A percentile compares a stretch with the other conserved stretches of the same genome.
Evolutionary conservation across 1,139 yeast species (phyloP).

Genomic region (Protomyces inundatus): DNA sequence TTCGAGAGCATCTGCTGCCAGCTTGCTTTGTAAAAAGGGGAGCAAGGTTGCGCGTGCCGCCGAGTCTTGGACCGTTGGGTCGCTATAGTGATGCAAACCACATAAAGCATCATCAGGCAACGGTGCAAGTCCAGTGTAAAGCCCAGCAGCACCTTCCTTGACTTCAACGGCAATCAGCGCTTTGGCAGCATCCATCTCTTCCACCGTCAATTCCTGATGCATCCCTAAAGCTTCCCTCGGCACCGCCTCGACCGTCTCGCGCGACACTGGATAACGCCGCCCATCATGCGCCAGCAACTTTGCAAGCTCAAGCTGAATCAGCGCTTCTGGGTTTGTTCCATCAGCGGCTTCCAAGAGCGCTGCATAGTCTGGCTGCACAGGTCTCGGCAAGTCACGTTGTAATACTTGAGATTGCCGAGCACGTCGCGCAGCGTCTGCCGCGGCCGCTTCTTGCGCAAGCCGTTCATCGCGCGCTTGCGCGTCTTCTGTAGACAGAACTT

Average conservation of each 20-base stretch:
- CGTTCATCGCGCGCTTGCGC: conserved; percentile 41
- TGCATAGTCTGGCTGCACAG: conserved; percentile 38
- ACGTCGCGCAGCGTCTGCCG: conserved; percentile 34
- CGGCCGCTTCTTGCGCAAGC: conserved; percentile 35
- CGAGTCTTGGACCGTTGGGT: not conserved
- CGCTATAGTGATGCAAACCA: conserved; percentile 12
- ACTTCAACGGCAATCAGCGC: conserved; percentile 24
- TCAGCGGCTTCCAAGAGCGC: conserved; percentile 42
- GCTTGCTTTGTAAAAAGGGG: conserved; percentile 15
- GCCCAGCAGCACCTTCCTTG: conserved; percentile 25
- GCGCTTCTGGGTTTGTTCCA: conserved; percentile 33
- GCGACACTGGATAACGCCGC: conserved; percentile 39
- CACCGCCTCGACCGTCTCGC: conserved; percentile 8
- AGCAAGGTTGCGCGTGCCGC: not conserved
- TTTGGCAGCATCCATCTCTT: not conserved
- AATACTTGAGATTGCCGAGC: conserved; percentile 49
- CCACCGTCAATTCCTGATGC: not conserved
- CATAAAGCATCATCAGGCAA: conserved; percentile 11
- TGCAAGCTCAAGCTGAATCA: conserved; percentile 28
- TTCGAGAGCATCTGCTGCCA: conserved; percentile 35
- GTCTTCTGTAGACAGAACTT: conserved; percentile 35
- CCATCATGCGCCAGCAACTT: conserved; percentile 49
- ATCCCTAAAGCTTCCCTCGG: conserved; percentile 1
- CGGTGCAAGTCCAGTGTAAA: conserved; percentile 8
- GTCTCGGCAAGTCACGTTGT: conserved; percentile 50